phyloP scores from a whole-genome alignment of 768 basidiomycete genomes.

The Rickenella mellea region DNA sequence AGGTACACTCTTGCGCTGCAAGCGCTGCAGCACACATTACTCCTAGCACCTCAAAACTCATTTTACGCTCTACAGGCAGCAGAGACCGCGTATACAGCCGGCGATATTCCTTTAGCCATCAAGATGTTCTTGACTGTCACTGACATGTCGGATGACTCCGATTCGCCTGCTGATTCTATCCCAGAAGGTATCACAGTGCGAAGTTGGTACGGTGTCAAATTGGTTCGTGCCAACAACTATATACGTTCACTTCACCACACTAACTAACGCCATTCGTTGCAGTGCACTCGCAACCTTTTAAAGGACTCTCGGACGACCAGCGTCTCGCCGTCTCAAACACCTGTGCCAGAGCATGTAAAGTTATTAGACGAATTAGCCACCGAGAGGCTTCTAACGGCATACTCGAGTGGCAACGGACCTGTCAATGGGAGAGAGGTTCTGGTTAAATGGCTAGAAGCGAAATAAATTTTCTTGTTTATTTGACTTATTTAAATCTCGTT shows the following conservation, averaged over 20 bases:
- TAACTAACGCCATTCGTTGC: slow-evolving; percentile 2
- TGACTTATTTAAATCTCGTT: not conserved
- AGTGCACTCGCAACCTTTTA: slow-evolving; percentile 56
- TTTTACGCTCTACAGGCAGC: slow-evolving; percentile 79
- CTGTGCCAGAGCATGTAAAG: slow-evolving; percentile 45
- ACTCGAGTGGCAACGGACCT: slow-evolving; percentile 16
- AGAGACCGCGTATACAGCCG: slow-evolving; percentile 77
- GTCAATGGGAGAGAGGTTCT: not conserved
- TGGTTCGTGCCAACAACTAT: slow-evolving; percentile 36
- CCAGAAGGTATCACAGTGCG: slow-evolving; percentile 47
- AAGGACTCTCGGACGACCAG: slow-evolving; percentile 26
- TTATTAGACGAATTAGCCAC: slow-evolving; percentile 64
- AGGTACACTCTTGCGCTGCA: slow-evolving; percentile 71
- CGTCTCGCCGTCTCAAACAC: slow-evolving; percentile 48
- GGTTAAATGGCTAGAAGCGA: slow-evolving; percentile 2
- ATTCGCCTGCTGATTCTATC: slow-evolving; percentile 38
- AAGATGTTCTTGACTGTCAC: slow-evolving; percentile 72
- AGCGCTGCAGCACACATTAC: slow-evolving; percentile 70
- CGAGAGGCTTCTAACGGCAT: slow-evolving; percentile 56
- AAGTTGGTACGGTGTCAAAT: slow-evolving; percentile 79
- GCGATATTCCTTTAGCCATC: slow-evolving; percentile 65
- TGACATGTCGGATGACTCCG: slow-evolving; percentile 61
- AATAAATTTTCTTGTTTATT: not conserved
- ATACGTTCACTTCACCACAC: not conserved
- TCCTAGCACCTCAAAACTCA: slow-evolving; percentile 80